These are phyloP conservation scores for Sugiyamaella pinicola DNA, from an alignment of 1,139 yeast genomes.

Conservation along the genomic window DNA sequence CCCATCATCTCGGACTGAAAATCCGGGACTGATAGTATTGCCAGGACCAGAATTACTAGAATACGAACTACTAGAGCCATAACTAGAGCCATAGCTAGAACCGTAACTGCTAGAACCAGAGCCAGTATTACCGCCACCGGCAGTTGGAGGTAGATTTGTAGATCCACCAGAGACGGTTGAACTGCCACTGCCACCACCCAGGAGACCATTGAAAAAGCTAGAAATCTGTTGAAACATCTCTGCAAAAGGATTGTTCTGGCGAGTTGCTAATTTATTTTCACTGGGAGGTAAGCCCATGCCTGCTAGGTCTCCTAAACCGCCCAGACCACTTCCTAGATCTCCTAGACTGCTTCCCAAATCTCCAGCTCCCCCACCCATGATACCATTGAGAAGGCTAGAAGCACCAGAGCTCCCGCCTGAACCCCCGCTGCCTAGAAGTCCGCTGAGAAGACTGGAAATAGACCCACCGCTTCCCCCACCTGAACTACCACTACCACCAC, in stretches of 20 bases:
- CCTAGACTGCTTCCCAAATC: neutral
- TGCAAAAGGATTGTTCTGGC: neutral
- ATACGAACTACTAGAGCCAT: neutral
- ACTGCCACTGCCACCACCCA: neutral
- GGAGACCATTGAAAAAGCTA: neutral
- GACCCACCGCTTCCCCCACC: neutral
- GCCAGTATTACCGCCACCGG: too few relatives aligned
- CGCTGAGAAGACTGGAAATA: neutral
- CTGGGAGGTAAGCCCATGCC: neutral
- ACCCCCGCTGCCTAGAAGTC: neutral
- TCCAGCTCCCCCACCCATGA: neutral
- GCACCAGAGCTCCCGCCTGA: neutral
- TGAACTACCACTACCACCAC: constrained; percentile 3
- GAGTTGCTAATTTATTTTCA: neutral
- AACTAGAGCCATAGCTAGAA: neutral
- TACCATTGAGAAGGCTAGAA: neutral
- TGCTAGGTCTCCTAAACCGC: neutral
- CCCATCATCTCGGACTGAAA: neutral
- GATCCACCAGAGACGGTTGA: neutral
- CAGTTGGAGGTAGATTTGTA: neutral
- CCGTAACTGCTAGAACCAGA: neutral
- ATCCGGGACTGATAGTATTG: neutral
- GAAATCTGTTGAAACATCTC: neutral
- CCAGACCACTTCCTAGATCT: neutral
- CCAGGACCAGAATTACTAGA: neutral